A percentile compares a stretch with the other conserved stretches of the same genome.
phyloP scores from a whole-genome alignment of 257 asterid species.

The Solanum appendiculatum region DNA sequence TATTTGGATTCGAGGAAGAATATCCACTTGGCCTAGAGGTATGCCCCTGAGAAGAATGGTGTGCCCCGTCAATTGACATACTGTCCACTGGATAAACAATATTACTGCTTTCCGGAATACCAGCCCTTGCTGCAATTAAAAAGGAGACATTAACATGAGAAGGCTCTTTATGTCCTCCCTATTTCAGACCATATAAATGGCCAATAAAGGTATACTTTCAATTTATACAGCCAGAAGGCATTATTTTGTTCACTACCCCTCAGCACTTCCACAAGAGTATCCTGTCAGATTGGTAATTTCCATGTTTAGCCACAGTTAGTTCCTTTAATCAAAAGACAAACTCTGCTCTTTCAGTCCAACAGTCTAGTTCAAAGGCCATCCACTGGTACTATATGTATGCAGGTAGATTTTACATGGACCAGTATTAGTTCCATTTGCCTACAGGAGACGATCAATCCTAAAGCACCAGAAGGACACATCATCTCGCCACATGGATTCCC shows the following conservation, averaged over 20 bases:
- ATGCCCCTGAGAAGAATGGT: conserved; percentile 46
- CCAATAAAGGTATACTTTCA: neutral
- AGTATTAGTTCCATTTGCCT: neutral
- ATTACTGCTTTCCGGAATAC: conserved; percentile 37
- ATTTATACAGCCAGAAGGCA: neutral
- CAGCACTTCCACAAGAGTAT: neutral
- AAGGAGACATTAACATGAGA: neutral
- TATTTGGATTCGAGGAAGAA: conserved; percentile 28
- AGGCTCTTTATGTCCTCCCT: neutral
- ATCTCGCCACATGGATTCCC: neutral
- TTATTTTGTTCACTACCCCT: neutral
- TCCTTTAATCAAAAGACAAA: neutral
- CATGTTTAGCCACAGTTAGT: neutral
- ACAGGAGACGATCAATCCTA: neutral
- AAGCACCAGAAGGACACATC: neutral
- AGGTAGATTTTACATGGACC: neutral
- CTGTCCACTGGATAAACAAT: conserved; percentile 36
- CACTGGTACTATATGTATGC: neutral
- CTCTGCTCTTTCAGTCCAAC: neutral
- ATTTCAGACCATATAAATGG: neutral
- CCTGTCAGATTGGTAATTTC: neutral
- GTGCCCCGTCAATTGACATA: conserved; percentile 29
- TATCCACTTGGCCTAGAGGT: conserved; percentile 37
- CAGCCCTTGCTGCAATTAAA: conserved; percentile 19
- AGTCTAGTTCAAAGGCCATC: neutral